phyloP scores from a whole-genome alignment of 345 rosid genomes.

The Gossypium longicalyx region DNA sequence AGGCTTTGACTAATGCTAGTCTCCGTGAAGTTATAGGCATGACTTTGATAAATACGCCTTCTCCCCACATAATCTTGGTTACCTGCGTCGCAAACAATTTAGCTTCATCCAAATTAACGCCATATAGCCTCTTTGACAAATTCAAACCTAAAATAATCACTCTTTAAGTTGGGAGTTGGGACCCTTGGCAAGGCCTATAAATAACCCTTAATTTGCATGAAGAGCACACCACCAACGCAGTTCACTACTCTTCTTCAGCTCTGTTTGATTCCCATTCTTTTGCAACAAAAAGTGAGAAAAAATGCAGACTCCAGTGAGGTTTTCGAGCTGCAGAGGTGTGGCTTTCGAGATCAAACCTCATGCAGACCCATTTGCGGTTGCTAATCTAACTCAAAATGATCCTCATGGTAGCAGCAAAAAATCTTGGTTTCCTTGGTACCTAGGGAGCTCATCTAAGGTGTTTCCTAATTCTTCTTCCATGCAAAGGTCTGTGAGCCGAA shows the following conservation, averaged over 20 bases:
- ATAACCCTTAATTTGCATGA: not conserved
- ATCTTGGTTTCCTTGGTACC: constrained; percentile 36
- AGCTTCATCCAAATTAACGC: not conserved
- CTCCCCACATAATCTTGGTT: not conserved
- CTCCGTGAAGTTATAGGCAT: not conserved
- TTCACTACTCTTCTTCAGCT: not conserved
- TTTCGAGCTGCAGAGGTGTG: constrained; percentile 70
- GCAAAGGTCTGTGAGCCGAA: constrained; percentile 38
- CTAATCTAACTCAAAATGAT: constrained; percentile 13
- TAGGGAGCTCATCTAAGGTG: constrained; percentile 34
- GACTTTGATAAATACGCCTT: not conserved
- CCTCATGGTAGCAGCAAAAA: constrained; percentile 12
- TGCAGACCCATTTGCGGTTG: constrained; percentile 38
- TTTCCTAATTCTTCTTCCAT: constrained; percentile 36
- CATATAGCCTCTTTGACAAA: not conserved
- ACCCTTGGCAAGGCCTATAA: not conserved
- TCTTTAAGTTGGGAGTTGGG: not conserved
- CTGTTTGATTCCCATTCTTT: not conserved
- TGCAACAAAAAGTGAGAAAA: not conserved
- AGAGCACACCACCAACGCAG: not conserved
- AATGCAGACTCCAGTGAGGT: constrained; percentile 39
- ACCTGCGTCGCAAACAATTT: not conserved
- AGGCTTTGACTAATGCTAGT: not conserved
- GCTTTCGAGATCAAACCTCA: constrained; percentile 61
- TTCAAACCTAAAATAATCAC: not conserved